Evolutionary conservation across 2,329 filamentous ascomycete species (phyloP), one percentile per base, ranked within the genome.

Genomic region (Phoma sp.): DNA sequence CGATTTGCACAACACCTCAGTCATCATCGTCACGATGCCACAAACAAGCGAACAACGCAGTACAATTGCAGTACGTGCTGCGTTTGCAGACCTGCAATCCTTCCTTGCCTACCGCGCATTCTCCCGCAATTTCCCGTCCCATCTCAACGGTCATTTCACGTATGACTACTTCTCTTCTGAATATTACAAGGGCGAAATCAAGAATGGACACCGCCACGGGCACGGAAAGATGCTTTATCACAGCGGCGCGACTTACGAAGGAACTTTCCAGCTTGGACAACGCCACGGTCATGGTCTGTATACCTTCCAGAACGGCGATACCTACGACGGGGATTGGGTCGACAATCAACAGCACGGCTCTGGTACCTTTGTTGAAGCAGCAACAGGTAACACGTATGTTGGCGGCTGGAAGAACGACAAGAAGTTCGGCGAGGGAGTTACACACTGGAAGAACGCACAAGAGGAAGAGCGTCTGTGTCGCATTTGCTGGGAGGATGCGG

Each of bases 321-420:
- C 88, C 54, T 86, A 82, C 62, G 73, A 75, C 14, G 79, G 79
- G 37, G 68, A 88, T 51, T 83, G 87, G 70, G 77, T 76, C 32
- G 86, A 91, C 57, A 89, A 91, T 60, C 80, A 82, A 60, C 81
- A 84, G 51, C 80, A 86, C 58, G 85, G 85, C 4, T 79, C 82
- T 23, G 85, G 85, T 27, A 83, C 79, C 1, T 83, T 82, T 53
- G 75, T 83, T 29, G 82, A 86, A 60, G 77, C 77, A 29, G 76
- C 79, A 41, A 86, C 82, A 0, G 83, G 83, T 41, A 86, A 87
- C 65, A 83, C 82, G 37, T 87, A 85, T 59, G 80, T 82, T 11
- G 85, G 85, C 24, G 83, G 82, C 18, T 88, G 84, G 77, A 79
- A 82, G 60, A 78, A 83, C 50, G 83, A 84, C 60, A 84, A 84